phyloP scores from a whole-genome alignment of 345 rosid species.

The Aurinia saxatilis region DNA sequence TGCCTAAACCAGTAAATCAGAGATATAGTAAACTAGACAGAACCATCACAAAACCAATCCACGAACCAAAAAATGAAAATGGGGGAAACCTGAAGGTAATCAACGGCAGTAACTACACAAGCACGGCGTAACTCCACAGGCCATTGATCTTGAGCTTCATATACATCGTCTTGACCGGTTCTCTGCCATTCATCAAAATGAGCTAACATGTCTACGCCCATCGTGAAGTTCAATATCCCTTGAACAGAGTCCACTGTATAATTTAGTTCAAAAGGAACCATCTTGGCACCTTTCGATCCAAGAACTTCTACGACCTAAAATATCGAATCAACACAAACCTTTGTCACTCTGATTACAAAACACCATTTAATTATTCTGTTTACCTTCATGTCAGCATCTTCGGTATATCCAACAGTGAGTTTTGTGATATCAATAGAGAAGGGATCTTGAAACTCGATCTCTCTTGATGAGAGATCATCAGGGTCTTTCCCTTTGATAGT shows the following conservation, averaged over 20 bases:
- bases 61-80: not conserved
- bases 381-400: conserved; percentile 92
- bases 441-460: conserved; percentile 57
- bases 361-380: not conserved
- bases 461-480: conserved; percentile 69
- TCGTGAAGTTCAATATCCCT: conserved; percentile 74
- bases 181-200: conserved; percentile 94
- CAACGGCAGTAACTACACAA: conserved; percentile 63
- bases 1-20: conserved; percentile 35
- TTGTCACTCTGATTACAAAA: not conserved
- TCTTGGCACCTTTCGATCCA: conserved; percentile 57
- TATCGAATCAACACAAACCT: not conserved
- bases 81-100: conserved; percentile 57
- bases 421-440: conserved; percentile 64
- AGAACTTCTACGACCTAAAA: conserved; percentile 66
- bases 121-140: conserved; percentile 67
- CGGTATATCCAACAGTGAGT: conserved; percentile 75
- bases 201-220: conserved; percentile 79
- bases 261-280: conserved; percentile 72
- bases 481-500: conserved; percentile 71
- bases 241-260: conserved; percentile 76
- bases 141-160: conserved; percentile 94
- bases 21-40: not conserved
- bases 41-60: not conserved
- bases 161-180: conserved; percentile 46